Evolutionary conservation across 345 rosid species (phyloP), one percentile per base, ranked within the genome.

Genomic region (Laguncularia racemosa): DNA sequence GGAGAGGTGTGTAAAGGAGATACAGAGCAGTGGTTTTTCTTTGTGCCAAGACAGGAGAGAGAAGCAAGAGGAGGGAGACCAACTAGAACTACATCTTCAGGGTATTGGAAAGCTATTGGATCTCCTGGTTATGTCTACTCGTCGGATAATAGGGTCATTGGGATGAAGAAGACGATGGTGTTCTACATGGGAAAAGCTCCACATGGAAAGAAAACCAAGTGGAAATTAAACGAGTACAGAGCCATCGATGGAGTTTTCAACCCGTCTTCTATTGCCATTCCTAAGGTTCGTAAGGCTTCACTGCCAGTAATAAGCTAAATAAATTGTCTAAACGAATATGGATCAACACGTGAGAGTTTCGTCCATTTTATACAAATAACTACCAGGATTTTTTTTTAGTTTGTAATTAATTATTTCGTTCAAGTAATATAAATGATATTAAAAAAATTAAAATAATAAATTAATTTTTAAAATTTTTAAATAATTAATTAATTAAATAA

Each of bases 101-200:
- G 97, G 44, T 91, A 91, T 66, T 91, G 97, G 97, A 91, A 91
- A 63, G 95, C 96, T 1, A 88, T 96, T 0, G 97, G 97, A 7
- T 85, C 96, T 20, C 96, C 97, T 16, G 67, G 76, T 53, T 75
- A 85, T 17, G 91, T 91, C 12, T 85, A 74, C 71, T 88, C 97
- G 0, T 70, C 83, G 0, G 84, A 78, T 50, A 76, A 74, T 64
- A 65, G 69, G 61, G 85, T 83, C 51, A 85, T 91, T 38, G 97
- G 91, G 8, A 53, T 84, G 55, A 85, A 82, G 82, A 88, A 88
- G 69, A 83, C 89, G 21, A 88, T 91, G 96, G 96, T 91, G 51
- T 91, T 88, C 81, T 88, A 91, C 20, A 73, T 52, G 16, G 96
- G 97, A 13, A 88, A 63, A 77, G 89, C 95, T 55, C 96, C 96